Evolutionary conservation across 2,329 filamentous ascomycete genomes (phyloP).

Genomic region (Trichoderma sp.): DNA sequence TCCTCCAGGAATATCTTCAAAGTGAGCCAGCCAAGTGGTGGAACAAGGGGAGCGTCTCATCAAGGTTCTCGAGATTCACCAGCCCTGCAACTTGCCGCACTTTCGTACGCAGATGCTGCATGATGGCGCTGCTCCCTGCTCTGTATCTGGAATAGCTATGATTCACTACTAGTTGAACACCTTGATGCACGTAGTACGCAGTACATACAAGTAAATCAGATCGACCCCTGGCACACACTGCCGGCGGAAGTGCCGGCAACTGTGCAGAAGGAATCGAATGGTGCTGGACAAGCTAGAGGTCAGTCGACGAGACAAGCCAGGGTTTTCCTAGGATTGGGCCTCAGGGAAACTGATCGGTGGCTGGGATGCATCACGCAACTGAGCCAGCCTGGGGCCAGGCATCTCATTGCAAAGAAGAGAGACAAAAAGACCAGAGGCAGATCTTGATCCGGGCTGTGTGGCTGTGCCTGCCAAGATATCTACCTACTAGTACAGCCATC

Average conservation of each 20-base stretch:
- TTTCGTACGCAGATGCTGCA: too few relatives aligned
- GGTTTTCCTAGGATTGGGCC: not conserved
- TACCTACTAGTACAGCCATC: too few relatives aligned
- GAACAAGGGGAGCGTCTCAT: too few relatives aligned
- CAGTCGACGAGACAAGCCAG: not conserved
- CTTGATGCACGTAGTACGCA: too few relatives aligned
- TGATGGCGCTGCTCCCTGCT: not conserved
- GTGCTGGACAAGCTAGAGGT: conserved; percentile 1
- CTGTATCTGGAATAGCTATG: not conserved
- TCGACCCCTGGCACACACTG: conserved; percentile 5
- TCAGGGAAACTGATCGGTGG: not conserved
- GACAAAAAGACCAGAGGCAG: not conserved
- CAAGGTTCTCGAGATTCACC: too few relatives aligned
- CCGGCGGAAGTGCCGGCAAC: conserved; percentile 21
- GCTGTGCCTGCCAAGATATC: conserved; percentile 6
- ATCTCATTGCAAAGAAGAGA: not conserved
- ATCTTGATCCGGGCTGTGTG: not conserved
- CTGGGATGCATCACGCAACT: not conserved
- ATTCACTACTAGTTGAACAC: not conserved
- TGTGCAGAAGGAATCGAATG: conserved; percentile 1
- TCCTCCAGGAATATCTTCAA: too few relatives aligned
- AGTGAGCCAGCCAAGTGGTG: too few relatives aligned
- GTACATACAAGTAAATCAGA: not conserved
- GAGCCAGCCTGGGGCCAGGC: not conserved
- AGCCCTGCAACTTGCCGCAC: too few relatives aligned